These are phyloP conservation scores for Agaricales sp. DNA, from an alignment of 1,284 basidiomycete species.

Conservation along the genomic window DNA sequence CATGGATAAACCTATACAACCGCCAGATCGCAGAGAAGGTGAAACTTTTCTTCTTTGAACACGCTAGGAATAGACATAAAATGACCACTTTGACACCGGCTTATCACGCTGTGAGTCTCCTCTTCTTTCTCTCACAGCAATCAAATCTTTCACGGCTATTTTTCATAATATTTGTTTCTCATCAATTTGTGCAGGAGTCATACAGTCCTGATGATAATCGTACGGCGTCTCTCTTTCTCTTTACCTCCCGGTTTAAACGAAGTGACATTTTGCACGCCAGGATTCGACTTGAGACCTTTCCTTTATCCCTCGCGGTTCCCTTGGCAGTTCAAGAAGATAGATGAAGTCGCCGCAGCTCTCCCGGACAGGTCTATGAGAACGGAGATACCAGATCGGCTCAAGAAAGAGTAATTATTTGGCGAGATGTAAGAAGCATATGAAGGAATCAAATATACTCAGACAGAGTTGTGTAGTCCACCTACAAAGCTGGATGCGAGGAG, in stretches of 20 bases:
- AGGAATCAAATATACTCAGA: too few relatives aligned
- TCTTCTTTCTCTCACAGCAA: not conserved
- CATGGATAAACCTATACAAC: too few relatives aligned
- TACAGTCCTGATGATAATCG: conserved; percentile 97
- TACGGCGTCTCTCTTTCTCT: conserved; percentile 26
- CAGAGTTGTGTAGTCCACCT: too few relatives aligned
- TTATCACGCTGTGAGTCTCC: conserved; percentile 83
- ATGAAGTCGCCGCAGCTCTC: conserved; percentile 65
- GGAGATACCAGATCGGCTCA: too few relatives aligned
- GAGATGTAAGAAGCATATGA: too few relatives aligned
- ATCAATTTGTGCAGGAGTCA: conserved; percentile 51
- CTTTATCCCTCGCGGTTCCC: conserved; percentile 90
- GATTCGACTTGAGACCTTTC: conserved; percentile 94
- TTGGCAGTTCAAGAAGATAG: conserved; percentile 95
- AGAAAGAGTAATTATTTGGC: too few relatives aligned
- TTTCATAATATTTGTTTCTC: conserved; percentile 9
- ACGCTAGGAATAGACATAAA: conserved; percentile 96
- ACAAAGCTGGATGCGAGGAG: too few relatives aligned
- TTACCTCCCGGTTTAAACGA: conserved; percentile 5
- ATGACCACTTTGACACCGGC: conserved; percentile 98
- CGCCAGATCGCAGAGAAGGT: conserved; percentile 97
- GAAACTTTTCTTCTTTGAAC: conserved; percentile 95
- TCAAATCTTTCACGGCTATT: conserved; percentile 1
- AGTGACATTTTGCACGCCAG: conserved; percentile 31
- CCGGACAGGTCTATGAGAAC: conserved; percentile 76